Evolutionary conservation across 345 rosid species (phyloP), one percentile per base, ranked within the genome.

Genomic region (Erysimum cheiranthoides): DNA sequence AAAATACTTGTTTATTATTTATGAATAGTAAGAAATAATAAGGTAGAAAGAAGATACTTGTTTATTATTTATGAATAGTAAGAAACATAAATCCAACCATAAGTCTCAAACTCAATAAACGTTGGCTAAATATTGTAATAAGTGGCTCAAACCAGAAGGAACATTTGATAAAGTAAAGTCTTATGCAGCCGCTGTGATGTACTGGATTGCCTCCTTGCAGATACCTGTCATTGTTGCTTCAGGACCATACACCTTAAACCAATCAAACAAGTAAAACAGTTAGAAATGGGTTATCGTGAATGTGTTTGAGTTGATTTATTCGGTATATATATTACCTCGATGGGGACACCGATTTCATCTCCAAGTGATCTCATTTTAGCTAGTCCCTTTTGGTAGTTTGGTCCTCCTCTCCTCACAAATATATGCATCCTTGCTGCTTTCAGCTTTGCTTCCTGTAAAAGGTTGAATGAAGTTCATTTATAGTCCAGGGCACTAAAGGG

Each of bases 171-270:
- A 34, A n/a, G 68, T 66, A 36, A 35, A 39, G 60, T 56, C 47
- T 88, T 80, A 93, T 38, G 97, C 97, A 31, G 90, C 86, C 5
- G 81, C 93, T 2, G 81, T 76, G 75, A 93, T 86, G 84, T 87
- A 87, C 27, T 93, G 86, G 8, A 91, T 93, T 58, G 98, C 98
- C 78, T 91, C 87, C 73, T 93, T 92, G 88, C 98, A 93, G 46
- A 93, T 93, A 16, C 97, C 93, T 8, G 98, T 93, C 98, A 93
- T 93, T 10, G 98, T 91, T 56, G 96, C 97, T 80, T 93, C 96
- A 30, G 97, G 98, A 11, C 97, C 96, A 66, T 91, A 93, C 73
- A 93, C 98, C 97, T 73, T 71, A 0, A n/a, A 72, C 25, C 68
- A 78, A 57, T 49, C 64, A 65, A 1, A 30, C 34, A 70, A 1